Percentiles rank a stretch among this genome's conserved stretches.
phyloP scores from a whole-genome alignment of 2,329 filamentous ascomycete genomes.

The Penicillium sumatraense region DNA sequence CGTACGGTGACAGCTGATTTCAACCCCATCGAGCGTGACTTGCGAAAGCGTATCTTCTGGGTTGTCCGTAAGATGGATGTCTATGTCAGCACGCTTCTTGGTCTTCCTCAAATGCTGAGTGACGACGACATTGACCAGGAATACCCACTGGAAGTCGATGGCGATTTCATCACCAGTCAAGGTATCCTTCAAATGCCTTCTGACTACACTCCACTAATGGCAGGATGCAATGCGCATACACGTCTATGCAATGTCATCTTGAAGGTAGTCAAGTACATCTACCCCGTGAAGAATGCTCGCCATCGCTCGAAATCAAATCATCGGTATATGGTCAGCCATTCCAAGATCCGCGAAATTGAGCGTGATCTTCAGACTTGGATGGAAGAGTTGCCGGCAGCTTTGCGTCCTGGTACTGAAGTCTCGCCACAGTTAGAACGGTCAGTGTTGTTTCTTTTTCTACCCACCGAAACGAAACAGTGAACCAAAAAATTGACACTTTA shows the following conservation, averaged over 20 bases:
- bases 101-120: constrained; percentile 54
- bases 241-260: constrained; percentile 60
- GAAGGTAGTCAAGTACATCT: constrained; percentile 68
- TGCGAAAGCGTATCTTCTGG: constrained; percentile 69
- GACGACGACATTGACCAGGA: constrained; percentile 57
- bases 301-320: constrained; percentile 52
- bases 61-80: constrained; percentile 56
- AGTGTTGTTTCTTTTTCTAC: constrained; percentile 30
- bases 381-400: constrained; percentile 70
- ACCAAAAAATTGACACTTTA: too few species aligned
- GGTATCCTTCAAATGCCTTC: constrained; percentile 59
- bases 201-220: constrained; percentile 60
- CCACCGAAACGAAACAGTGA: neutral
- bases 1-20: constrained; percentile 71
- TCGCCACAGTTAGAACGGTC: constrained; percentile 76
- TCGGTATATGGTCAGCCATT: constrained; percentile 67
- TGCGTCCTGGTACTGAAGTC: constrained; percentile 79
- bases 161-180: constrained; percentile 52
- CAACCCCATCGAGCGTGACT: constrained; percentile 73
- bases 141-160: constrained; percentile 50
- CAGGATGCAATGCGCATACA: constrained; percentile 65
- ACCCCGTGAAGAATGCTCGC: constrained; percentile 61
- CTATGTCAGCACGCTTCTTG: constrained; percentile 55
- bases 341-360: constrained; percentile 67
- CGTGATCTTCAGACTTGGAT: constrained; percentile 67